phyloP scores from a whole-genome alignment of 768 basidiomycete genomes.

The Neoboletus brunneissimus region DNA sequence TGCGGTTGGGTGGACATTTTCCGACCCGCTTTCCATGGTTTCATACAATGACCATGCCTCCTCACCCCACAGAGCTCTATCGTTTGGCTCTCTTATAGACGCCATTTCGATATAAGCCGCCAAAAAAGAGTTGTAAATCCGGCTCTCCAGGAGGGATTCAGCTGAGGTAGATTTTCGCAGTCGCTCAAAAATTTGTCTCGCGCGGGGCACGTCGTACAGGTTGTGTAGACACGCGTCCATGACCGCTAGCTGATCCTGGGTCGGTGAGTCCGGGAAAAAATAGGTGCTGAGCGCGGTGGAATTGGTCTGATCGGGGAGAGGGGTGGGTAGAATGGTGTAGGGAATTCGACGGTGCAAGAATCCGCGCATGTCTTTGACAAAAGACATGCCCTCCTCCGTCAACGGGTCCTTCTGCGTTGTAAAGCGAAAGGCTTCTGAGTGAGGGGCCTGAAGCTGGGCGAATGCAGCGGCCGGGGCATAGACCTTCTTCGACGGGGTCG shows the following conservation, averaged over 20 bases:
- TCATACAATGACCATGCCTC: conserved; percentile 61
- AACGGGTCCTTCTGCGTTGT: conserved; percentile 25
- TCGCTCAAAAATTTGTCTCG: conserved; percentile 66
- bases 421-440: conserved; percentile 39
- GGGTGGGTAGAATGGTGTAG: conserved; percentile 64
- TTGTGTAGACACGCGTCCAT: conserved; percentile 83
- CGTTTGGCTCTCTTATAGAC: conserved; percentile 40
- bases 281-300: conserved; percentile 40
- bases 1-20: conserved; percentile 49
- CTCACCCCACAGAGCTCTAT: conserved; percentile 55
- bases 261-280: conserved; percentile 62
- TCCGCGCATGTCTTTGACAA: conserved; percentile 41
- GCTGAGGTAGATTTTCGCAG: conserved; percentile 46
- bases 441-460: conserved; percentile 36
- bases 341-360: conserved; percentile 49
- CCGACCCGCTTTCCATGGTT: conserved; percentile 47
- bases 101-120: conserved; percentile 64
- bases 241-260: conserved; percentile 69
- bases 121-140: conserved; percentile 64
- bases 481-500: conserved; percentile 55
- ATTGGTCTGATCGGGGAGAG: conserved; percentile 50
- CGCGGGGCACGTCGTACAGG: conserved; percentile 72
- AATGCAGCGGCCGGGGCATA: conserved; percentile 54
- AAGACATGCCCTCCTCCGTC: conserved; percentile 10
- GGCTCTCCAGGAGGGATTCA: conserved; percentile 45